A percentile compares a stretch with the other conserved stretches of the same genome.
These are phyloP conservation scores for Epichloe glyceriae DNA, from an alignment of 2,329 filamentous ascomycete genomes.

Conservation along the genomic window DNA sequence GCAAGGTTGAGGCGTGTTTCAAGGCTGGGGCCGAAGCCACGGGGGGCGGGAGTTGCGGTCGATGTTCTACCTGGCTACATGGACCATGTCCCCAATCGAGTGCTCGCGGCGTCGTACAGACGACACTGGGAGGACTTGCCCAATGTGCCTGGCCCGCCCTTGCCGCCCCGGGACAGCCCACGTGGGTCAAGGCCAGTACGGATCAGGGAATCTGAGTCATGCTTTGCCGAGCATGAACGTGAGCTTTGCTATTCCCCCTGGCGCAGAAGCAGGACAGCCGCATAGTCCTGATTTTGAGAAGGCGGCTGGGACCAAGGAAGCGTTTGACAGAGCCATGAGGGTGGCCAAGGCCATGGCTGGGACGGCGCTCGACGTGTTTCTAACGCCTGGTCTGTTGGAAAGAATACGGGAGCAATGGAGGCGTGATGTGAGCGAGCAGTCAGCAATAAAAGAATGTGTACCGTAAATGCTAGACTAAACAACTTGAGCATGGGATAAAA, in stretches of 20 bases:
- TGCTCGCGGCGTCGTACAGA: constrained; percentile 32
- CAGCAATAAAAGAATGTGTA: neutral
- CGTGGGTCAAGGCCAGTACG: constrained; percentile 30
- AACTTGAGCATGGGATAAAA: no score
- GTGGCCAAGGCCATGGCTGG: constrained; percentile 36
- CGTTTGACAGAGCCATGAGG: constrained; percentile 28
- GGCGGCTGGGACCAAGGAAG: constrained; percentile 34
- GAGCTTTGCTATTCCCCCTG: constrained; percentile 37
- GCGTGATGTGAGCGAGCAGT: neutral
- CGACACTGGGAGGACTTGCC: constrained; percentile 22
- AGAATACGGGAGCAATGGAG: constrained; percentile 21
- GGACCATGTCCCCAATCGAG: constrained; percentile 41
- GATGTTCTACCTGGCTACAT: constrained; percentile 29
- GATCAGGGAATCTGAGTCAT: constrained; percentile 47
- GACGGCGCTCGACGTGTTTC: constrained; percentile 33
- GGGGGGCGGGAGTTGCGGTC: constrained; percentile 34
- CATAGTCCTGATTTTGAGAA: constrained; percentile 40
- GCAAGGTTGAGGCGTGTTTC: constrained; percentile 29
- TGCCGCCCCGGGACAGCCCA: constrained; percentile 19
- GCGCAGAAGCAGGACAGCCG: constrained; percentile 21
- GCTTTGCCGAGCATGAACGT: constrained; percentile 41
- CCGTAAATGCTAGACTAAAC: no score
- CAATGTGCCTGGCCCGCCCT: constrained; percentile 23
- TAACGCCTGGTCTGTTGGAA: constrained; percentile 24
- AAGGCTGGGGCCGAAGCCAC: constrained; percentile 24